Percentiles rank a stretch among this genome's conserved stretches.
phyloP scores from a whole-genome alignment of 257 asterid species.

The Nicotiana tabacum region DNA sequence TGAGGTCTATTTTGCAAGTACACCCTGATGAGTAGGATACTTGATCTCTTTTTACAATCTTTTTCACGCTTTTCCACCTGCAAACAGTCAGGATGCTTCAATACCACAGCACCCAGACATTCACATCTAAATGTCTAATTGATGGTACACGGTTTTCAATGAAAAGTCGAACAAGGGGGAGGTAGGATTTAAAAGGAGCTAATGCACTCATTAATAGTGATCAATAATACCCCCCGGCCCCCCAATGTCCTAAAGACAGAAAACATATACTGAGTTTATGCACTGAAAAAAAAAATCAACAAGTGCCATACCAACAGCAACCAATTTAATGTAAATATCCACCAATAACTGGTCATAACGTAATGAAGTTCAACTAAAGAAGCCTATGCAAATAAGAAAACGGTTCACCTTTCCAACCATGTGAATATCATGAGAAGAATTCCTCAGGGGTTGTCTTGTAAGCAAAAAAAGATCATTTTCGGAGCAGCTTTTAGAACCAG shows the following conservation, averaged over 20 bases:
- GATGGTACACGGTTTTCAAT: slow-evolving; percentile 4
- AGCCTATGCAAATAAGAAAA: slow-evolving; percentile 13
- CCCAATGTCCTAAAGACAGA: neutral
- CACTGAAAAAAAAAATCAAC: neutral
- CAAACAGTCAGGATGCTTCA: slow-evolving; percentile 24
- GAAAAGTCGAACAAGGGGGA: neutral
- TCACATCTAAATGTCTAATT: neutral
- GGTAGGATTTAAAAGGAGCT: too few species aligned
- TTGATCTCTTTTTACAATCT: slow-evolving; percentile 64
- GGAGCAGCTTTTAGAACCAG: slow-evolving; percentile 51
- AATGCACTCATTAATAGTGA: neutral
- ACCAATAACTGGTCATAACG: neutral
- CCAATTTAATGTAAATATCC: neutral
- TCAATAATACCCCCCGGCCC: neutral
- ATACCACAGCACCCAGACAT: slow-evolving; percentile 8
- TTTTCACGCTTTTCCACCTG: slow-evolving; percentile 93
- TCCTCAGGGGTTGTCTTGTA: slow-evolving; percentile 60
- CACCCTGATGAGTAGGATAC: slow-evolving; percentile 59
- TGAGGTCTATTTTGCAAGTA: slow-evolving; percentile 82
- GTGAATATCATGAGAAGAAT: slow-evolving; percentile 58
- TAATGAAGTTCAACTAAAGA: slow-evolving; percentile 7
- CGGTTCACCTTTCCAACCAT: slow-evolving; percentile 75
- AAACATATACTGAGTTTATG: neutral
- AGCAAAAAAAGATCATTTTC: slow-evolving; percentile 90
- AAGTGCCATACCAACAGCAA: neutral